These are phyloP conservation scores for Bolboschoenoplectus hybrid DNA, from an alignment of 202 grass and related monocot species.

Conservation along the genomic window DNA sequence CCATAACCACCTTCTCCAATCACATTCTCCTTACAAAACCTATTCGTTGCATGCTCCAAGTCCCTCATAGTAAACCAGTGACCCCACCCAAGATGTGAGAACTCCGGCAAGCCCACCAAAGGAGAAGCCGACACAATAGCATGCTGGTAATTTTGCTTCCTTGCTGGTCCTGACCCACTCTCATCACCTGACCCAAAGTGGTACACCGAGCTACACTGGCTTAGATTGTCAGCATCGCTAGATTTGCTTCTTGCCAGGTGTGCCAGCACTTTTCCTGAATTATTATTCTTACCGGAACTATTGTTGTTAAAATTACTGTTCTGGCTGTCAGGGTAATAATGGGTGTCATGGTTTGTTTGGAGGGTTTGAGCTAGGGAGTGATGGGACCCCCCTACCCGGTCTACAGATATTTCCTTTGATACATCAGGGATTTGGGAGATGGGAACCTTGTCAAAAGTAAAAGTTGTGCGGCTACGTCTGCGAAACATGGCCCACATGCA, in stretches of 20 bases:
- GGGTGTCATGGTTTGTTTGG: slow-evolving; percentile 32
- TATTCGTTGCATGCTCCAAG: slow-evolving; percentile 56
- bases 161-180: slow-evolving; percentile 57
- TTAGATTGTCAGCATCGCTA: slow-evolving; percentile 80
- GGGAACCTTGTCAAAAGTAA: slow-evolving; percentile 54
- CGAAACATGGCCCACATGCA: slow-evolving; percentile 67
- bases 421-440: slow-evolving; percentile 75
- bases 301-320: slow-evolving; percentile 32
- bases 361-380: slow-evolving; percentile 48
- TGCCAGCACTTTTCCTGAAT: slow-evolving; percentile 64
- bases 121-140: slow-evolving; percentile 65
- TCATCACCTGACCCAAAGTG: slow-evolving; percentile 81
- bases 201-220: slow-evolving; percentile 83
- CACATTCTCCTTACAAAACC: slow-evolving; percentile 76
- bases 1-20: slow-evolving; percentile 83
- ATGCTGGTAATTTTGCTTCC: slow-evolving; percentile 64
- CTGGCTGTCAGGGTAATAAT: slow-evolving; percentile 30
- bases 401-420: slow-evolving; percentile 85
- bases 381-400: slow-evolving; percentile 48
- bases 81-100: slow-evolving; percentile 63
- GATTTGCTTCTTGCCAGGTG: slow-evolving; percentile 80
- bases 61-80: slow-evolving; percentile 68
- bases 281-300: slow-evolving; percentile 43
- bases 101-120: slow-evolving; percentile 63
- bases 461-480: slow-evolving; percentile 48